Base-by-base conservation (phyloP, 148 eudicot species). In the Bassia scoparia region DNA sequence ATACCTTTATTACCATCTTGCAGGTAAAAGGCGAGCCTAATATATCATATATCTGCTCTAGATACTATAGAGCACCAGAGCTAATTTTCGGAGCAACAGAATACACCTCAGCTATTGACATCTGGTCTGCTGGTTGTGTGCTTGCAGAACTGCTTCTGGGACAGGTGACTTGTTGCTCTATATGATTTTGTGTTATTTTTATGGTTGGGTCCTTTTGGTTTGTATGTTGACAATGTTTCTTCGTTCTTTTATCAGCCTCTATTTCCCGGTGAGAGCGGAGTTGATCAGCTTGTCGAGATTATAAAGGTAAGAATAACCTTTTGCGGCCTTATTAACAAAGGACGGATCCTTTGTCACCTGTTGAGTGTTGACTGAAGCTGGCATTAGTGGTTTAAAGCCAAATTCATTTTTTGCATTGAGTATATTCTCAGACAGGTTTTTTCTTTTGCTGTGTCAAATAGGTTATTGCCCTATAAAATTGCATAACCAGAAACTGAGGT, bases 51-150 rank as follows among this genome's bases (percentile, higher is more conserved):
- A 93, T 93, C 50, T 93, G 98, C 86, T 93, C 98, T 69, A 86
- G 98, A 81, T 93, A 90, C 81, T 93, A 93, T 66, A 85, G 98
- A 82, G 98, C 98, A 58, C 98, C 98, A 13, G 98, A 93, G 87
- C 88, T 93, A 58, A 93, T 93, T 70, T 93, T 93, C 80, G 98
- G 98, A 58, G 98, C 98, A 24, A 93, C 96, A 9, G 98, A 93
- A 77, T 93, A 93, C 80, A 87, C 96, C n/a, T 83, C 91, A 48
- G 87, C 88, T 52, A 90, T 93, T 62, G 98, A 93, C 54, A 59
- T 90, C 77, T 93, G 98, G 98, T 93, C 96, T 64, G 96, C 84
- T 79, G 98, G 98, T 16, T 93, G 98, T 75, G 98, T 90, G 76
- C 85, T 93, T 62, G 98, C 96, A 29, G 98, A 93, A 78, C 84